Base-by-base conservation (phyloP, 1,139 yeast genomes). In the Kodamaea derodonti region DNA sequence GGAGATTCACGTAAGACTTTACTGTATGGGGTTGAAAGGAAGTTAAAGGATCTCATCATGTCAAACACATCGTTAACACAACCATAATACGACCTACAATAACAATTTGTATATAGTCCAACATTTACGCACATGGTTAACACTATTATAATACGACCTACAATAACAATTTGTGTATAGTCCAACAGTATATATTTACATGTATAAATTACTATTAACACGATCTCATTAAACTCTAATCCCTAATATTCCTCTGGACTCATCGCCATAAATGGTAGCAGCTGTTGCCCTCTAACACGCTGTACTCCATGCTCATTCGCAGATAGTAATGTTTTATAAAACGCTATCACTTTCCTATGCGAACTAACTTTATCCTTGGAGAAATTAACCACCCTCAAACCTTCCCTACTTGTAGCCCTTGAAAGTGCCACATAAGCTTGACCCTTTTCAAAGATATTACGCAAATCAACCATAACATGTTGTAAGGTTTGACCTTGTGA, bases 401-500 rank as follows among this genome's bases (percentile, higher is more conserved):
- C 95, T 2, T 76, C 77, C 49, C 95, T 66, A 5, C 84, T 75
- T 1, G 80, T 84, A 1, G 95, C 97, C 54, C 97, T 72, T 2
- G 95, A 84, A 24, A 90, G 65, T 0, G 97, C 97, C 20, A 47
- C 51, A 27, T 47, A 47, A 5, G 51, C 45, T 20, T 47, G 51
- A 14, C 52, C 52, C 22, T 79, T 83, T 52, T 90, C 98, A 58
- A 92, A 92, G 0, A 84, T 80, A 39, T 71, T 68, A 25, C 72
- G 67, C 41, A 92, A 66, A 56, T 94, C 95, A 4, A 92, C 95
- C 47, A 77, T 77, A 2, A 87, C 95, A 45, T 77, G 75, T 3
- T 84, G 83, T 32, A 92, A 62, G 0, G 98, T 90, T 56, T 94
- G 98, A 2, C 98, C 98, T 55, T 92, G 98, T 0, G 97, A 82